phyloP scores from a whole-genome alignment of 2,329 filamentous ascomycete genomes.

The Talaromyces sp. region DNA sequence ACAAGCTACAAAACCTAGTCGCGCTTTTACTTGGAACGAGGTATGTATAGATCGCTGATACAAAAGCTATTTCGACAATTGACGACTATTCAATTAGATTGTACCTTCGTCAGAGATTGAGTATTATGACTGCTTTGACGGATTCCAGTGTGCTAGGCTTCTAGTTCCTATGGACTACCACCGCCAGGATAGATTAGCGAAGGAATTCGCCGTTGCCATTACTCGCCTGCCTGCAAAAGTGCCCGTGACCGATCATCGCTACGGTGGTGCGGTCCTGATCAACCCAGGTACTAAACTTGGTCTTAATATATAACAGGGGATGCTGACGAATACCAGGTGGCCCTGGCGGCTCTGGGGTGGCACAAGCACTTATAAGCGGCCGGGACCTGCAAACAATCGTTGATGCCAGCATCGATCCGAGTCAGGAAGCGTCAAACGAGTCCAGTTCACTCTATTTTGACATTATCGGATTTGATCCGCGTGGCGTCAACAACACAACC shows the following conservation, averaged over 20 bases:
- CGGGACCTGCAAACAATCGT: conserved; percentile 32
- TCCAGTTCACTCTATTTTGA: conserved; percentile 27
- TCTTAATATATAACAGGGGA: neutral
- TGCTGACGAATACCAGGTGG: conserved; percentile 26
- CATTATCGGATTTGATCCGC: conserved; percentile 41
- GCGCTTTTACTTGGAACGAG: conserved; percentile 2
- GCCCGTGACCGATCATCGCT: conserved; percentile 35
- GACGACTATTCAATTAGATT: conserved; percentile 13
- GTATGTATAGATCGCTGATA: neutral
- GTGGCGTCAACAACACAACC: conserved; percentile 38
- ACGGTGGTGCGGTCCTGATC: conserved; percentile 43
- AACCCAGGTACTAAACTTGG: conserved; percentile 34
- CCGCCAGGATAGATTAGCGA: conserved; percentile 24
- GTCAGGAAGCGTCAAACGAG: neutral
- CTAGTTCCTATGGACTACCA: conserved; percentile 46
- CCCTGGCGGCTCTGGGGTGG: conserved; percentile 40
- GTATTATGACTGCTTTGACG: conserved; percentile 41
- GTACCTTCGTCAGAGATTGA: conserved; percentile 23
- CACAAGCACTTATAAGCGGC: conserved; percentile 27
- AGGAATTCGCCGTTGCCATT: conserved; percentile 39
- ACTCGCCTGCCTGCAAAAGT: conserved; percentile 42
- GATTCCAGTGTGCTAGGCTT: conserved; percentile 46
- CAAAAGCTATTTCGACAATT: neutral
- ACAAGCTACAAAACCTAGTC: neutral
- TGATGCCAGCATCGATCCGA: conserved; percentile 26